phyloP scores from a whole-genome alignment of 805 yeast species.

The Wickerhamomyces bovis region DNA sequence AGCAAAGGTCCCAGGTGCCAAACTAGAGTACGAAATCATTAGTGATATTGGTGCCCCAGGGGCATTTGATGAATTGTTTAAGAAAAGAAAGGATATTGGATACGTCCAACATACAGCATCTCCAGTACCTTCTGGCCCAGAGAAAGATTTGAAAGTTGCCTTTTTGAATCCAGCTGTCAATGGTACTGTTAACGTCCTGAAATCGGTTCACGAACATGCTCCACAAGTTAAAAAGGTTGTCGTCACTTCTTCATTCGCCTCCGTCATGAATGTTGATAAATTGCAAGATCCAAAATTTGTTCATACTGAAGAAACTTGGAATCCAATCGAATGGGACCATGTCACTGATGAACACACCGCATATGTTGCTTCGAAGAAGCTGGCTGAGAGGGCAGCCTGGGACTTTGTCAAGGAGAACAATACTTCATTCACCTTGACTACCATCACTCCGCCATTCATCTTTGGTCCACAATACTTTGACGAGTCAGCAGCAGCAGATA shows the following conservation, averaged over 20 bases:
- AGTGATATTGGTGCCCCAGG: conserved; percentile 35
- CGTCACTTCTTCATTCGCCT: conserved; percentile 43
- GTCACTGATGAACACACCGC: conserved; percentile 31
- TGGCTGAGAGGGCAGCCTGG: conserved; percentile 59
- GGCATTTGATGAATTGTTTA: conserved; percentile 39
- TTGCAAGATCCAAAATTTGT: conserved; percentile 26
- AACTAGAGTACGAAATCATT: conserved; percentile 26
- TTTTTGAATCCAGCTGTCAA: conserved; percentile 46
- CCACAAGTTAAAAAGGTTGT: conserved; percentile 41
- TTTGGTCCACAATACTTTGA: conserved; percentile 53
- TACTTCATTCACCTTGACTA: conserved; percentile 32
- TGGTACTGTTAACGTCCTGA: conserved; percentile 44
- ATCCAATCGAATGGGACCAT: conserved; percentile 42
- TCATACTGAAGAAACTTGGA: conserved; percentile 41
- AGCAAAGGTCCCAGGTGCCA: conserved; percentile 1
- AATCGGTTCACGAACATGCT: conserved; percentile 35
- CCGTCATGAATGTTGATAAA: conserved; percentile 30
- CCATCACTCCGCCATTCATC: conserved; percentile 45
- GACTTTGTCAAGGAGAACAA: conserved; percentile 30
- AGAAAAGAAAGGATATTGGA: conserved; percentile 39
- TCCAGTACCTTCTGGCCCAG: conserved; percentile 40
- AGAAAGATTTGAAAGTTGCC: conserved; percentile 36
- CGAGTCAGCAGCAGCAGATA: conserved; percentile 28
- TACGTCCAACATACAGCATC: conserved; percentile 57
- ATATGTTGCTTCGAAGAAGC: conserved; percentile 48